Conservation (phyloP, 495 filamentous ascomycete species). For the Neurospora sp. region DNA sequence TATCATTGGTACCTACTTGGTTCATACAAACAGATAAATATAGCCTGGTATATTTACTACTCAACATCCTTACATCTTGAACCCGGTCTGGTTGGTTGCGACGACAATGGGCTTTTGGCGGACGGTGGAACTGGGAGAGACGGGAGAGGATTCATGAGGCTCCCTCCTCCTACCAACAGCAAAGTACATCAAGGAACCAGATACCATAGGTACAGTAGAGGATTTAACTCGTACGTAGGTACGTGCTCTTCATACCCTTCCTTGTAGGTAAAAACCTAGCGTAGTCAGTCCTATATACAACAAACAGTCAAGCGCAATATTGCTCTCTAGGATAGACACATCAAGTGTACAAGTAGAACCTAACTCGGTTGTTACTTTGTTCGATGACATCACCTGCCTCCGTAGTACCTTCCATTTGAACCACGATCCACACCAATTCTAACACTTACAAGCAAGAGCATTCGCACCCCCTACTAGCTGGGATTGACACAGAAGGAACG, state of each 20-base stretch:
- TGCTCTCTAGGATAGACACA: not conserved
- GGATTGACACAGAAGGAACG: not conserved
- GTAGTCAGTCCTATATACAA: not conserved
- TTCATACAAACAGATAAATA: not conserved
- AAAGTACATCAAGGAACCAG: too few relatives aligned
- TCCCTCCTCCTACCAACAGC: too few relatives aligned
- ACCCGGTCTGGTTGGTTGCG: not conserved
- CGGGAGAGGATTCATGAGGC: too few relatives aligned
- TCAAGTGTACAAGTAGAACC: too few relatives aligned
- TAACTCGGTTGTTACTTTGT: not conserved
- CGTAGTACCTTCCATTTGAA: not conserved
- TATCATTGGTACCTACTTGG: too few relatives aligned
- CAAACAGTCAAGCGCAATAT: not conserved
- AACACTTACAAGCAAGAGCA: not conserved
- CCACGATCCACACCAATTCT: not conserved
- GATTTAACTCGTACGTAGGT: not conserved
- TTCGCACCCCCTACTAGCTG: not conserved
- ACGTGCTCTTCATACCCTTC: not conserved
- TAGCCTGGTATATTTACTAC: not conserved
- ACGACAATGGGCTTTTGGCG: too few relatives aligned
- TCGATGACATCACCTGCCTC: not conserved
- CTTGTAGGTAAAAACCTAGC: not conserved
- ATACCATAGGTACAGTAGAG: too few relatives aligned
- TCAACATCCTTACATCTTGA: not conserved
- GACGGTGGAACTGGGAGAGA: not conserved